Base-by-base conservation (phyloP, 257 asterid species). In the Ligustrum vulgare region DNA sequence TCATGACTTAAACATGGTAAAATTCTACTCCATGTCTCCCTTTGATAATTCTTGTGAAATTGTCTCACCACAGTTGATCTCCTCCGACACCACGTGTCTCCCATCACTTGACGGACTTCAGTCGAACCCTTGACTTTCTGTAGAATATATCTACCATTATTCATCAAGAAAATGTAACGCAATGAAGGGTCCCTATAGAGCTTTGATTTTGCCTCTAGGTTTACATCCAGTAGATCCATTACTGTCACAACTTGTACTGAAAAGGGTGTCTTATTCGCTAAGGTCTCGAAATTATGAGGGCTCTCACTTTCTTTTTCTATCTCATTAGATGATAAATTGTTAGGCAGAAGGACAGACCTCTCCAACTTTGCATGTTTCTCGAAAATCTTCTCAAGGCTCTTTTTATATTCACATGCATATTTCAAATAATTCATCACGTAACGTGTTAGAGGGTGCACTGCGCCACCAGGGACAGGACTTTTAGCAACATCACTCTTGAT, bases 381-480 rank as follows among this genome's bases (percentile, higher is more conserved):
- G 72, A 89, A 92, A 1, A 94, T 82, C 3, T 80, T 81, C 73
- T 90, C 92, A 0, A 94, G 76, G 0, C 93, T 67, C 69, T 84
- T 83, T 49, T 80, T 91, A 86, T 90, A 92, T 76, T 91, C 97
- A 49, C 96, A 83, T 0, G 96, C 89, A 65, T 87, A 89, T 58
- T 90, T 87, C 0, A 94, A 83, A 67, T 91, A 94, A 75, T 94
- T 90, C 88, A 94, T 91, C 41, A 92, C 94, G 82, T 91, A 92
- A 3, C 97, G 96, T 3, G 97, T 90, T 6, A 94, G 84, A 0
- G 98, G 97, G 78, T 94, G 98, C 51, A 94, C 93, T 1, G 97
- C 97, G 32, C 97, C 98, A 2, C 98, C 97, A 0, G 97, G 97
- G 4, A 91, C 94, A 0, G 94, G 86, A 0, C 82, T 80, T 35